Conservation (phyloP, 1,284 basidiomycete genomes). For the Puccinia coronata region DNA sequence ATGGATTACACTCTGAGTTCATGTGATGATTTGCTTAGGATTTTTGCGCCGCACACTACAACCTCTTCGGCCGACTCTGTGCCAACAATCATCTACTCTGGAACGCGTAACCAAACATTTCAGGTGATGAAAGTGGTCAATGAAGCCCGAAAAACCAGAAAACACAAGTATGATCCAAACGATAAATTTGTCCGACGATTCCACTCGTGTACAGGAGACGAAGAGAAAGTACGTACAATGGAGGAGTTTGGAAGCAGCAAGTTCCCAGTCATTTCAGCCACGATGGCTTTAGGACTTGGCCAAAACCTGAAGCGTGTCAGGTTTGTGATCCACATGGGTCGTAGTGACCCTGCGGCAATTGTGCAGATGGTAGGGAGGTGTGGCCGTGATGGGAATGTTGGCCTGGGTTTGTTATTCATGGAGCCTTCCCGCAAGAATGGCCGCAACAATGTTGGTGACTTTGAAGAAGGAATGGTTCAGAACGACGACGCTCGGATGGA, state of each 20-base stretch:
- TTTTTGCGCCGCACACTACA: background rate
- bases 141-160: background rate
- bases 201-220: background rate
- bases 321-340: slow-evolving; percentile 12
- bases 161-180: background rate
- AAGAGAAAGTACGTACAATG: background rate
- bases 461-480: background rate
- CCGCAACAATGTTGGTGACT: background rate
- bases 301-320: background rate
- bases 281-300: slow-evolving; percentile 12
- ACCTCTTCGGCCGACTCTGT: background rate
- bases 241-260: background rate
- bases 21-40: too few species aligned
- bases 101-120: background rate
- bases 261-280: background rate
- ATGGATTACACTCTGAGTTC: too few species aligned
- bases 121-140: slow-evolving; percentile 20
- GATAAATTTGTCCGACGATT: background rate
- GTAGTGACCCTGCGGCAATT: slow-evolving; percentile 12
- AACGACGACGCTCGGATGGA: background rate
- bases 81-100: background rate
- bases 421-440: background rate
- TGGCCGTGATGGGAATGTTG: background rate
- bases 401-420: background rate
- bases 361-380: slow-evolving; percentile 23